Evolutionary conservation across 352 stramenopile genomes (phyloP), one percentile per base, ranked within the genome.

Genomic region (Phytophthora cactorum): DNA sequence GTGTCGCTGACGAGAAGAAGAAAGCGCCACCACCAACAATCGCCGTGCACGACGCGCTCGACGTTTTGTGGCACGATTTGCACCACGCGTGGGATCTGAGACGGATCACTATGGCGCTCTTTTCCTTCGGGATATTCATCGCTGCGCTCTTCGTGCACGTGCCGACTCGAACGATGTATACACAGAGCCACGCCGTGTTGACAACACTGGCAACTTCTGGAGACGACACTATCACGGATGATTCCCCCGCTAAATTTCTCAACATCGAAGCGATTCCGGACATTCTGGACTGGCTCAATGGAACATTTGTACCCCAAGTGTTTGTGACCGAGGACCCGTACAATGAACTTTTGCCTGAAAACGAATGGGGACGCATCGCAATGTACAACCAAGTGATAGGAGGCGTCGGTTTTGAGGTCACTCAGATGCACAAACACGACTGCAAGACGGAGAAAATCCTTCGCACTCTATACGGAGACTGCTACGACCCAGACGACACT

Each of bases 241-340:
- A 75, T 6, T 81, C 74, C 4, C 68, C 68, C 22, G 77, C 82
- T 8, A 77, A 82, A 22, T 84, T 86, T 32, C 59, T 43, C 29
- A 86, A 84, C 63, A 84, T 88, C 31, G 52, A 71, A 38, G 73
- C 64, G 1, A 66, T 70, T 25, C 46, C 41, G 10, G 34, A 39
- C 7, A 39, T 39, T 1, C 22, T 22, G 22, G 22, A 22, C 22
- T 22, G 78, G 75, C 59, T 86, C 55, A 66, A 61, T 14, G 31
- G 70, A 17, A 79, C 78, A n/a, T 72, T 86, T 49, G 60, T 83
- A 7, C 75, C 70, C 0, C 65, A 44, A 22, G 62, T 77, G 22
- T 86, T 86, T 10, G 67, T 86, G 28, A 82, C 74, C 0, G 56
- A 73, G 22, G 70, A 79, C 49, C 10, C 47, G 5, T 81, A 78